Evolutionary conservation across 352 stramenopile genomes (phyloP), one percentile per base, ranked within the genome.

Genomic region (Pythium rishiriense): DNA sequence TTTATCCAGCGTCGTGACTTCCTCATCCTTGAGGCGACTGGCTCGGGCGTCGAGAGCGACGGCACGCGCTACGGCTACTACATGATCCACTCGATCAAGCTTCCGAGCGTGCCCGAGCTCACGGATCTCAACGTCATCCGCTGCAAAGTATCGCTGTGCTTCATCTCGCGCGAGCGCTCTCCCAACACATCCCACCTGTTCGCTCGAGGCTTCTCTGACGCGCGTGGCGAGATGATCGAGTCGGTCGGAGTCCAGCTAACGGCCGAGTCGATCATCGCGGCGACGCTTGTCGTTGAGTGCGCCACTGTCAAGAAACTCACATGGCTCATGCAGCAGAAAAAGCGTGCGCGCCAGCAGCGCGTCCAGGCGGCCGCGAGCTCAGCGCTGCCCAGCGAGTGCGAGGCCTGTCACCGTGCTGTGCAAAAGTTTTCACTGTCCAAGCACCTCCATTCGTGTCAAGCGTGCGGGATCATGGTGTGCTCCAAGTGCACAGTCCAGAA

Each of bases 271-370:
- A 74, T 84, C 14, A 75, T 87, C 24, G 61, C 70, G 17, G 76
- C 62, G 35, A 63, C 68, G 17, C 56, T 62, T 6, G 57, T 86
- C 11, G 68, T 79, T 22, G 78, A 90, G 58, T 87, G 74, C 56
- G 71, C 74, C 17, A 77, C 84, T 50, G 64, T 83, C 47, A 86
- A 85, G 62, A 90, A 90, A 39, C 73, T 90, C 46, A 69, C 61
- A 54, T 85, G 73, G 74, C 68, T 89, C n/a, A 78, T 84, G 68
- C 56, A 71, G 31, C 58, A 74, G 48, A 62, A 68, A 24, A 68
- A 77, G 12, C 62, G 46, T 21, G n/a, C 24, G 15, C 51, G 57
- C 2, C 56, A 63, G 21, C 29, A 62, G 25, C 33, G 29, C 15
- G 41, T 56, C 43, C 58, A 64, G 47, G 43, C 42, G 3, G 21